Base-by-base conservation (phyloP, 2,329 filamentous ascomycete species). In the Cladosporium halotolerans region DNA sequence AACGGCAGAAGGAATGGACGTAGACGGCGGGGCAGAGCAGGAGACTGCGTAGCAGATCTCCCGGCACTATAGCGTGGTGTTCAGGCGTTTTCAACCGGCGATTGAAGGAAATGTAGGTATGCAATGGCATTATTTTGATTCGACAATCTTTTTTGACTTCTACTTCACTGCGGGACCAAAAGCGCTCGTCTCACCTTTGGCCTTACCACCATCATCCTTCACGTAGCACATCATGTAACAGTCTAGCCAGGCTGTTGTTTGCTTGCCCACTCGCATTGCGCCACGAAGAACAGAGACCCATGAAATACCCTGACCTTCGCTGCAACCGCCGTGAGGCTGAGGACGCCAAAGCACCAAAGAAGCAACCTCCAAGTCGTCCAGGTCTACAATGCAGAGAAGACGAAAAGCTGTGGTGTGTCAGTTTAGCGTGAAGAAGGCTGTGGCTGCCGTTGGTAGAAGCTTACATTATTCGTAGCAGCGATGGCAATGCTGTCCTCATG, bases 401-500 rank as follows among this genome's bases (percentile, higher is more conserved):
- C 76, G 65, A 78, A 79, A 61, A 79, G 74, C 76, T 79, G 62
- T n/a, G 18, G n/a, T 23, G 9, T 33, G 61, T 66, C 46, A 64
- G 60, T 49, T 28, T 28, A 23, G 13, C 11, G 16, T 10, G 11
- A 47, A 39, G 7, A 32, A 33, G 14, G 11, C 42, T n/a, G 32
- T 28, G 4, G 23, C 43, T 10, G 8, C 14, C 18, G 19, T 36
- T 10, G 34, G 36, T 23, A 53, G 13, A 56, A 19, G 48, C 92
- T 86, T 76, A 97, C 93, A 75, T 99, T 99, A 79, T 99, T 99
- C 60, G 93, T 99, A 57, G 93, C 93, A 63, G 93, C 93, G 77
- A 99, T 99, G 54, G 93, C 93, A 75, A 99, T 99, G 76, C 92
- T 97, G 76, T 99, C 92, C 75, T 99, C 93, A 66, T 95, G 96